Evolutionary conservation across 2,329 filamentous ascomycete species (phyloP).

Genomic region (Aspergillus sp.): DNA sequence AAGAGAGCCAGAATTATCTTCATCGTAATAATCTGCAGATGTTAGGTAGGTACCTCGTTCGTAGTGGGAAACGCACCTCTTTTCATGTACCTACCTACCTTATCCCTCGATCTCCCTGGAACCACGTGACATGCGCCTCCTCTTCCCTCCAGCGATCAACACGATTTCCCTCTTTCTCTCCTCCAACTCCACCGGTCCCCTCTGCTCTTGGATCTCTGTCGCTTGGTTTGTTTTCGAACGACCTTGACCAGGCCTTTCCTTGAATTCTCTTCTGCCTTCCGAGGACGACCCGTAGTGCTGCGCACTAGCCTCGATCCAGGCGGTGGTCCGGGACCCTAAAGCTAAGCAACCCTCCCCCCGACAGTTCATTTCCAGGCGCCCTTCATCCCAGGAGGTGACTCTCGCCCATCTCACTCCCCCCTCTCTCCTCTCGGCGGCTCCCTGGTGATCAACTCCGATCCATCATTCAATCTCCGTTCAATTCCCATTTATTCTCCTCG

Average conservation of each 20-base stretch:
- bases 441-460: conserved; percentile 16
- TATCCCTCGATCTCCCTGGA: no score
- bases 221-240: conserved; percentile 5
- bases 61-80: no score
- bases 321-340: conserved; percentile 23
- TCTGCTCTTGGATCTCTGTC: background rate
- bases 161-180: background rate
- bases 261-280: conserved; percentile 2
- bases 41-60: no score
- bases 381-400: conserved; percentile 25
- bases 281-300: conserved; percentile 18
- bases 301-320: conserved; percentile 24
- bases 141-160: conserved; percentile 6
- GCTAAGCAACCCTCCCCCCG: conserved; percentile 17
- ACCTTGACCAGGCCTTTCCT: conserved; percentile 5
- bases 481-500: background rate
- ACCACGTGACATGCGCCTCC: conserved; percentile 16
- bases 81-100: no score
- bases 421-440: conserved; percentile 19
- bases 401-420: conserved; percentile 10
- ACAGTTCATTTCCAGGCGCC: conserved; percentile 11
- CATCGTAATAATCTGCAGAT: no score
- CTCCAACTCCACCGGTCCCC: background rate
- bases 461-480: conserved; percentile 7
- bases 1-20: no score